A percentile compares a stretch with the other conserved stretches of the same genome.
Evolutionary conservation across 768 basidiomycete genomes (phyloP).

Genomic region (Mycena floridula): DNA sequence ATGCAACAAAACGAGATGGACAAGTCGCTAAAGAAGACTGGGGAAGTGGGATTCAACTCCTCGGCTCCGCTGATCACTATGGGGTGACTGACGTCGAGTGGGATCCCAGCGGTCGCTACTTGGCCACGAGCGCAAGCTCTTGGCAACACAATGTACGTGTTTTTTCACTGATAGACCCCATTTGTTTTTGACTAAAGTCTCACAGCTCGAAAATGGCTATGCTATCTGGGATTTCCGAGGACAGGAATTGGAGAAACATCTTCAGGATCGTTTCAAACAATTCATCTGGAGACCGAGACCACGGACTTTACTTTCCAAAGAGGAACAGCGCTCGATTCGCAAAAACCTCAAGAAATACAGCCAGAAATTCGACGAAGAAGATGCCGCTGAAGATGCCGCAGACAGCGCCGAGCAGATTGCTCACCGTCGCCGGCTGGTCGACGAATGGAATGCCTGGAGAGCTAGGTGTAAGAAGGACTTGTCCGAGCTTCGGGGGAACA

Average conservation of each 20-base stretch:
- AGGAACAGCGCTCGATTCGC: constrained; percentile 80
- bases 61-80: constrained; percentile 89
- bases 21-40: constrained; percentile 62
- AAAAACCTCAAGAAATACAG: constrained; percentile 90
- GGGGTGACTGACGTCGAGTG: constrained; percentile 97
- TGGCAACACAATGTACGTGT: constrained; percentile 87
- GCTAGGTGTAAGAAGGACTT: constrained; percentile 59
- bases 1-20: constrained; percentile 43
- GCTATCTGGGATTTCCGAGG: constrained; percentile 98
- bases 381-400: constrained; percentile 90
- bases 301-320: constrained; percentile 76
- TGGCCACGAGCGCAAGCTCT: constrained; percentile 88
- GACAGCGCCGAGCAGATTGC: constrained; percentile 92
- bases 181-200: constrained; percentile 7
- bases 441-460: constrained; percentile 99
- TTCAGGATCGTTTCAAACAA: constrained; percentile 95
- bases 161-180: not conserved
- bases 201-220: constrained; percentile 96
- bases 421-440: constrained; percentile 83
- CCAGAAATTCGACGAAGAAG: constrained; percentile 91
- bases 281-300: constrained; percentile 99
- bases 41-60: constrained; percentile 79
- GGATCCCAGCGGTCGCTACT: constrained; percentile 94
- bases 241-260: constrained; percentile 85
- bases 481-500: constrained; percentile 45